Conservation (phyloP, 2,329 filamentous ascomycete species). For the Hypomyces rosellus region DNA sequence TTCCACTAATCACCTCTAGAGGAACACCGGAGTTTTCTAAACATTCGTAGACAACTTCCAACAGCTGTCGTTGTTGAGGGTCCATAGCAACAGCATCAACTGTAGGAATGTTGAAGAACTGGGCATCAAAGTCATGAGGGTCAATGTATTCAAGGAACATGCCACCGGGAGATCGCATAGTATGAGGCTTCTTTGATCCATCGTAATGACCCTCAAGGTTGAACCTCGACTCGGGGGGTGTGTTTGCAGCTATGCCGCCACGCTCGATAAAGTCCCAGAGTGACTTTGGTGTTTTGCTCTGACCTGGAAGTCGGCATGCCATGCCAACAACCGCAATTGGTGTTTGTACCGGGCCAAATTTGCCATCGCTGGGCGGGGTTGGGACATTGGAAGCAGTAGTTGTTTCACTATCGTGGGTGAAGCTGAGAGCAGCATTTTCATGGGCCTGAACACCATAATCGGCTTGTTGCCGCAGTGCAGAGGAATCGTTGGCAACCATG, state of each 20-base stretch:
- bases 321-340: constrained; percentile 37
- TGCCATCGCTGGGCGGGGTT: background rate
- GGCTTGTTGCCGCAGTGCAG: no score
- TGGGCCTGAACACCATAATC: no score
- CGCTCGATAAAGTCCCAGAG: constrained; percentile 32
- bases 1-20: constrained; percentile 19
- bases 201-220: constrained; percentile 31
- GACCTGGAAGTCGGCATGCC: constrained; percentile 36
- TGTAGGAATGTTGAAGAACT: constrained; percentile 12
- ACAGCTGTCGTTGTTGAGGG: constrained; percentile 34
- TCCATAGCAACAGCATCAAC: constrained; percentile 30
- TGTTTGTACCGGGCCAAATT: background rate
- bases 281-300: constrained; percentile 23
- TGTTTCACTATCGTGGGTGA: background rate
- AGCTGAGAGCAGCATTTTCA: no score
- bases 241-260: constrained; percentile 25
- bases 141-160: constrained; percentile 31
- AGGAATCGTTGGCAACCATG: no score
- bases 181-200: constrained; percentile 27
- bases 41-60: constrained; percentile 37
- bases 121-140: constrained; percentile 12
- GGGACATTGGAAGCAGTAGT: background rate
- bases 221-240: constrained; percentile 25
- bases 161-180: constrained; percentile 28
- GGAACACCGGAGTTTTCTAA: constrained; percentile 33